Conservation (phyloP, 441 rosid genomes). For the Bruguiera hainesii region DNA sequence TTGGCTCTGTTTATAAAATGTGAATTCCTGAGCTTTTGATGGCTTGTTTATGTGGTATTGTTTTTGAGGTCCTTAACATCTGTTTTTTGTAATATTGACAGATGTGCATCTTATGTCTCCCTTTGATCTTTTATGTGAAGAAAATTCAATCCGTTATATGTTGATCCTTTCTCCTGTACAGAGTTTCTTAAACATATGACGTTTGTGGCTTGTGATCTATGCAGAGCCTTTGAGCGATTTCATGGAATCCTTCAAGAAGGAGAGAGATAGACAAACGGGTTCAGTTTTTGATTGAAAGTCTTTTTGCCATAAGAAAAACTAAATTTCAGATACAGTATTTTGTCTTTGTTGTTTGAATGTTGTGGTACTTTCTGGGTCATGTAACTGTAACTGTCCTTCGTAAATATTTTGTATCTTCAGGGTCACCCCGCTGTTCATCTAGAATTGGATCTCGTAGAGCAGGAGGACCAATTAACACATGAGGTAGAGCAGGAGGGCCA, state of each 20-base stretch:
- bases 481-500: constrained; percentile 68
- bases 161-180: neutral
- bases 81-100: too few relatives aligned
- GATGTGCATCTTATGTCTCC: too few relatives aligned
- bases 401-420: constrained; percentile 29
- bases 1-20: too few relatives aligned
- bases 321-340: constrained; percentile 57
- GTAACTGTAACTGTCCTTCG: neutral
- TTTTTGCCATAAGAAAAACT: constrained; percentile 70
- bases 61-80: too few relatives aligned
- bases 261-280: constrained; percentile 76
- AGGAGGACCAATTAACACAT: constrained; percentile 64
- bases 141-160: neutral
- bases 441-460: constrained; percentile 72
- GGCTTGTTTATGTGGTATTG: too few relatives aligned
- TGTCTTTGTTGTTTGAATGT: neutral
- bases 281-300: constrained; percentile 77
- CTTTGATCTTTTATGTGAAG: too few relatives aligned
- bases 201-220: constrained; percentile 6
- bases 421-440: constrained; percentile 86
- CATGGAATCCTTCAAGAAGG: constrained; percentile 90
- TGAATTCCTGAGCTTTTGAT: too few relatives aligned
- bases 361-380: neutral
- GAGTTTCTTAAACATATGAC: neutral
- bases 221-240: constrained; percentile 80